These are phyloP conservation scores for Fraxinus quadrangulata DNA, from an alignment of 257 asterid species.

Conservation along the genomic window DNA sequence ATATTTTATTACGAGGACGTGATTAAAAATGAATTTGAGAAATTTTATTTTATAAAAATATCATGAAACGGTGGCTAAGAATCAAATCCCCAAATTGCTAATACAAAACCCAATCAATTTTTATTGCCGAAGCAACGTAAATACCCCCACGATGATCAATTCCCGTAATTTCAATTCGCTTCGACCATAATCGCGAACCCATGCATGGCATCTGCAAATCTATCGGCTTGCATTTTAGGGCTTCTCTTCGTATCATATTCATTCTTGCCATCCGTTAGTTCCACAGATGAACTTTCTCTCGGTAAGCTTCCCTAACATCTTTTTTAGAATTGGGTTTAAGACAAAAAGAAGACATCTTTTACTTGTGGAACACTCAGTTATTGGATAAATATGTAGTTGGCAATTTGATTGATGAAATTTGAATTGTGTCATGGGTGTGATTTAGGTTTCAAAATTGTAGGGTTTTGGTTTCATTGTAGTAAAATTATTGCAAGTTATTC, in stretches of 20 bases:
- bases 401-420: slow-evolving; percentile 11
- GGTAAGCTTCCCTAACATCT: slow-evolving; percentile 42
- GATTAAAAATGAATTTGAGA: too few species aligned
- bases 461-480: slow-evolving; percentile 8
- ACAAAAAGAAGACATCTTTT: neutral
- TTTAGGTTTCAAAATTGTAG: slow-evolving; percentile 10
- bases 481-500: slow-evolving; percentile 4
- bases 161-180: neutral
- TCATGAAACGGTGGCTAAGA: neutral
- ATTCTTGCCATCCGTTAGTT: slow-evolving; percentile 21
- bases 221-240: slow-evolving; percentile 35
- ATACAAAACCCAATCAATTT: neutral
- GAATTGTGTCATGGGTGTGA: slow-evolving; percentile 3
- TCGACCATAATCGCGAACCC: slow-evolving; percentile 13
- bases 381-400: slow-evolving; percentile 5
- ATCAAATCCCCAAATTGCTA: neutral
- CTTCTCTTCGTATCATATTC: slow-evolving; percentile 32
- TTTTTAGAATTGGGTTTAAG: slow-evolving; percentile 7
- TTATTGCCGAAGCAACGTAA: neutral
- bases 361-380: neutral
- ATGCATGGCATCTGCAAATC: slow-evolving; percentile 46
- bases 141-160: neutral
- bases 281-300: slow-evolving; percentile 45
- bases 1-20: too few species aligned
- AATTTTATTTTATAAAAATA: too few species aligned